These are phyloP conservation scores for Schwanniomyces etchellsii DNA, from an alignment of 1,139 yeast genomes.

Conservation along the genomic window DNA sequence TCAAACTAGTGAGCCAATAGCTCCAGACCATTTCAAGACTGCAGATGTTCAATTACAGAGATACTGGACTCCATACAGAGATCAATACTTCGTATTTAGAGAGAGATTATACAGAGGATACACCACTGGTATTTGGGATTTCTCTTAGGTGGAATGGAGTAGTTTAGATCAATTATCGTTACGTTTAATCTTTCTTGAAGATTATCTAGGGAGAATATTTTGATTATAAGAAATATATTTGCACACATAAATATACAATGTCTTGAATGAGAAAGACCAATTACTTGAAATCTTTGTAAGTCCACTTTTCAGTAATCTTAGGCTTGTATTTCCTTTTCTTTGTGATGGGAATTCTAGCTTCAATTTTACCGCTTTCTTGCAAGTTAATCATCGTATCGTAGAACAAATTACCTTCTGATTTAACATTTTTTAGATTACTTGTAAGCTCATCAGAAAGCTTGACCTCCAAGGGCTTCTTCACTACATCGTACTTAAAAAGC, in stretches of 20 bases:
- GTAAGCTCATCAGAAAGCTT: slow-evolving; percentile 86
- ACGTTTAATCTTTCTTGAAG: too few relatives aligned
- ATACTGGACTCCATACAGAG: slow-evolving; percentile 46
- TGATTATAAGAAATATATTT: neutral
- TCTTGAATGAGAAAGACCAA: neutral
- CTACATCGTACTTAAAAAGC: slow-evolving; percentile 50
- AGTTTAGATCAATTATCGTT: too few relatives aligned
- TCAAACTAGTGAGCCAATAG: slow-evolving; percentile 60
- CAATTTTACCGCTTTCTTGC: slow-evolving; percentile 83
- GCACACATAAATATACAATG: neutral
- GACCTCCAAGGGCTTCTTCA: slow-evolving; percentile 70
- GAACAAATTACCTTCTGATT: slow-evolving; percentile 85
- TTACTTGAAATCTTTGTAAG: slow-evolving; percentile 80
- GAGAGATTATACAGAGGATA: slow-evolving; percentile 48
- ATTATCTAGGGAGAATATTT: neutral
- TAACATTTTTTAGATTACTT: slow-evolving; percentile 75
- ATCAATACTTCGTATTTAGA: slow-evolving; percentile 44
- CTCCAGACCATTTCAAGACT: slow-evolving; percentile 64
- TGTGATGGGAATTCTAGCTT: slow-evolving; percentile 69
- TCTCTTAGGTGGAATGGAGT: slow-evolving; percentile 24
- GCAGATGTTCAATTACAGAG: slow-evolving; percentile 29
- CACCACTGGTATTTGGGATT: slow-evolving; percentile 45
- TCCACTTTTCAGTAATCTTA: slow-evolving; percentile 86
- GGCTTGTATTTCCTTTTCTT: slow-evolving; percentile 64
- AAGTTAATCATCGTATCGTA: slow-evolving; percentile 77